A percentile compares a stretch with the other conserved stretches of the same genome.
Evolutionary conservation across 768 basidiomycete species (phyloP).

Genomic region (Suillus fuscotomentosus): DNA sequence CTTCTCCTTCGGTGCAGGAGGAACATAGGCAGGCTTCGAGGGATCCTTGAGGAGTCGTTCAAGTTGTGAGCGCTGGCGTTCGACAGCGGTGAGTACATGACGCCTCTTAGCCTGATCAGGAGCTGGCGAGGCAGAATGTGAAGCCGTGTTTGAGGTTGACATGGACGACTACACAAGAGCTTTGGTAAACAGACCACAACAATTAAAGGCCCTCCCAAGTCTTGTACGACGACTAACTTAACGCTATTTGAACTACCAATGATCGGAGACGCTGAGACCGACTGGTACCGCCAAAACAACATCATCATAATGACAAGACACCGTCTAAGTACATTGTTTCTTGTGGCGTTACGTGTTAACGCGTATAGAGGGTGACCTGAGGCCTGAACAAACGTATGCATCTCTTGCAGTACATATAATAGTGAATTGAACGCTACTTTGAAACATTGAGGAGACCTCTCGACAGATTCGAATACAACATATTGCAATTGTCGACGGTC

Average conservation of each 20-base stretch:
- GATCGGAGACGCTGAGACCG: background rate
- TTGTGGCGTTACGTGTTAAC: too few relatives aligned
- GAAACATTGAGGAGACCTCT: background rate
- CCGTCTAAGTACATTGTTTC: background rate
- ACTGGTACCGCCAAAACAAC: too few relatives aligned
- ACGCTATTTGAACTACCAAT: background rate
- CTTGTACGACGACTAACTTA: background rate
- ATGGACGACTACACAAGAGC: conserved; percentile 18
- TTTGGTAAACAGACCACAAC: conserved; percentile 22
- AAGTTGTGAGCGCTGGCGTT: conserved; percentile 64
- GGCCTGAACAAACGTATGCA: background rate
- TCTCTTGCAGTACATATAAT: background rate
- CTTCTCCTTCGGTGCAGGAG: conserved; percentile 81
- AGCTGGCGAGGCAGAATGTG: conserved; percentile 31
- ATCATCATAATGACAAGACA: too few relatives aligned
- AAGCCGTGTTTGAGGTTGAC: conserved; percentile 28
- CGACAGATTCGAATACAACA: background rate
- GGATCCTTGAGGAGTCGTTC: conserved; percentile 91
- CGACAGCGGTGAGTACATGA: conserved; percentile 51
- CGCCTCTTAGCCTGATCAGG: conserved; percentile 26
- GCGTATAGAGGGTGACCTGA: too few relatives aligned
- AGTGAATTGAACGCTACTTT: background rate
- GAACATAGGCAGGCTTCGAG: conserved; percentile 74
- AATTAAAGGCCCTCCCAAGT: background rate
- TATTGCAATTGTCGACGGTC: background rate